These are phyloP conservation scores for Pichia terricola DNA, from an alignment of 1,139 yeast genomes.

Conservation along the genomic window DNA sequence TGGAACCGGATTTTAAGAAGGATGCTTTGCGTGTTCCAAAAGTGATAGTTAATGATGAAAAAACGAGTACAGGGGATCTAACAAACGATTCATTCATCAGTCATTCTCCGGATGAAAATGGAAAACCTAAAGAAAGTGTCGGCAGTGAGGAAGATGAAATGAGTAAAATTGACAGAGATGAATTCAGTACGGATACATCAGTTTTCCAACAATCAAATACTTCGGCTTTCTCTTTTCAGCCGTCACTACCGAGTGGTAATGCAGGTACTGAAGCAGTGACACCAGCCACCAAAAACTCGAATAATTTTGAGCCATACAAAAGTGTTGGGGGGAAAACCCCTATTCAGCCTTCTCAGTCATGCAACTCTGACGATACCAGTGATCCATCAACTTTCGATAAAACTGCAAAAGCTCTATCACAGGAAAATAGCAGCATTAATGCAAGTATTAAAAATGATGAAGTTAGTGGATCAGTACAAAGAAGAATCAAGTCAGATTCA, in stretches of 20 bases:
- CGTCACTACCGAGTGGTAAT: constrained; percentile 8
- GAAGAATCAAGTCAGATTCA: too few species aligned
- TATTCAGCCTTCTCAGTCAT: too few species aligned
- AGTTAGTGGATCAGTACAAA: neutral
- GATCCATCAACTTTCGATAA: constrained; percentile 3
- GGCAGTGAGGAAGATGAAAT: neutral
- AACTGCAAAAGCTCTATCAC: constrained; percentile 5
- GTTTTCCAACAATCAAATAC: constrained; percentile 1
- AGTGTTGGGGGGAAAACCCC: too few species aligned
- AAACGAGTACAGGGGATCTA: too few species aligned
- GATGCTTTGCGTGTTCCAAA: too few species aligned
- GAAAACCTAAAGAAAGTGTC: too few species aligned
- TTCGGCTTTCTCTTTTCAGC: constrained; percentile 10
- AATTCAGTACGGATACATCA: neutral
- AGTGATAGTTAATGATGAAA: too few species aligned
- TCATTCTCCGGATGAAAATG: too few species aligned
- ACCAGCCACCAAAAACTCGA: constrained; percentile 1
- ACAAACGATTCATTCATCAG: too few species aligned
- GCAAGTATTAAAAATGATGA: constrained; percentile 6
- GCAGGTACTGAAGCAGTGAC: neutral
- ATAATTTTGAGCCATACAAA: too few species aligned
- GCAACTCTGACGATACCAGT: neutral
- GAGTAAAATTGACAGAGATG: too few species aligned
- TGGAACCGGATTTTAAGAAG: too few species aligned
- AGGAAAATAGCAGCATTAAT: neutral